Base-by-base conservation (phyloP, 352 stramenopile genomes). In the Plasmopara viticola region DNA sequence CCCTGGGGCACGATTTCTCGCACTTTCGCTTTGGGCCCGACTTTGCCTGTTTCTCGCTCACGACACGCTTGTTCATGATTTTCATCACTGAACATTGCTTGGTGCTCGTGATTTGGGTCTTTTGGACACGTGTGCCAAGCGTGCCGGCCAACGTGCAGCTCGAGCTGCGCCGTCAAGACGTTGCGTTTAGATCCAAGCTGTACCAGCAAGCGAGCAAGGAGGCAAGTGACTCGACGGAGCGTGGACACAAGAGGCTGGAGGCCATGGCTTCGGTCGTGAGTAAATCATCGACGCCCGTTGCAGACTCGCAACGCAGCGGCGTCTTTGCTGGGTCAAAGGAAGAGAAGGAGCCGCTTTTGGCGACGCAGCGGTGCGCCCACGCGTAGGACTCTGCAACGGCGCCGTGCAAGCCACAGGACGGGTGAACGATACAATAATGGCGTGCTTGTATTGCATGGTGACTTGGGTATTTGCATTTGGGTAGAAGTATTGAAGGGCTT, bases 61-160 rank as follows among this genome's bases (percentile, higher is more conserved):
- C 82, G 33, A 75, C 67, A 12, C 82, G 82, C 37, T 76, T 92
- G 58, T 68, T 92, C 31, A 81, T 92, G 75, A 81, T 92, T 35
- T 67, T 92, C 28, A 70, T 92, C 37, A 73, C 63, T 43, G 82
- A 92, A 53, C 78, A 92, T 45, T 28, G 79, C 3, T 56, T 80
- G 33, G 65, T 90, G 40, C 56, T 74, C 15, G 18, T 64, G 44
- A 77, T 88, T 43, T 91, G 74, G 72, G 57, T 62, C 1, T 91
- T 86, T 48, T 91, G 80, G 80, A 78, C 74, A 39, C 60, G 84
- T 38, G 62, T 78, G 34, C 72, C 63, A 44, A 87, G 72, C 44
- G 65, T 91, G 6, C 80, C 80, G 8, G 61, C 75, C 7, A 66
- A 58, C 20, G 66, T 91, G 12, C 65, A 86, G 60, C 68, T 91